Percentiles rank a stretch among this genome's conserved stretches.
These are phyloP conservation scores for Mycena rebaudengoi DNA, from an alignment of 768 basidiomycete genomes.

Conservation along the genomic window DNA sequence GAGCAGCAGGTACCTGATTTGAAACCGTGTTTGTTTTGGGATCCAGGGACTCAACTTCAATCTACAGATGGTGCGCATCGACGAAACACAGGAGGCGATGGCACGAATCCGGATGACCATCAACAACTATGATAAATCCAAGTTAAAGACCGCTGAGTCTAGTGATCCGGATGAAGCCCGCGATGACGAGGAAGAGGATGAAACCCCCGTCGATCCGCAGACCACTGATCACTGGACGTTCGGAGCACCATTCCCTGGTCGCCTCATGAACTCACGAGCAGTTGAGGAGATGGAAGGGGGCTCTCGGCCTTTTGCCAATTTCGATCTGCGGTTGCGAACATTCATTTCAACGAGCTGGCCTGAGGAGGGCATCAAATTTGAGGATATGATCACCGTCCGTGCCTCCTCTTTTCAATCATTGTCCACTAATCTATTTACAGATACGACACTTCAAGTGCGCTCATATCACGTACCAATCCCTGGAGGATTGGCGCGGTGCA, in stretches of 20 bases:
- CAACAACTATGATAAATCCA: slow-evolving; percentile 13
- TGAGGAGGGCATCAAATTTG: too few relatives aligned
- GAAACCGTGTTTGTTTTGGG: neutral
- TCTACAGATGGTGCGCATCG: slow-evolving; percentile 11
- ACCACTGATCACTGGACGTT: slow-evolving; percentile 11
- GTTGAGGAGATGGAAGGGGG: too few relatives aligned
- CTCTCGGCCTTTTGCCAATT: too few relatives aligned
- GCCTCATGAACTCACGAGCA: neutral
- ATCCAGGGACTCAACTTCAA: neutral
- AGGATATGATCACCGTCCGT: too few relatives aligned
- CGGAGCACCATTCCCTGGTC: slow-evolving; percentile 4
- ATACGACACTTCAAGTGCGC: too few relatives aligned
- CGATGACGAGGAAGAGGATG: neutral
- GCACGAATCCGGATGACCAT: slow-evolving; percentile 25
- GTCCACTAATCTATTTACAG: too few relatives aligned
- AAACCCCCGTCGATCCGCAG: slow-evolving; percentile 9
- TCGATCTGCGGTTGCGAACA: too few relatives aligned
- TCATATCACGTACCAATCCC: too few relatives aligned
- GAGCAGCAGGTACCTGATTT: slow-evolving; percentile 8
- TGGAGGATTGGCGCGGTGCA: too few relatives aligned
- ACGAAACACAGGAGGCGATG: slow-evolving; percentile 19
- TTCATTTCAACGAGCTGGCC: too few relatives aligned
- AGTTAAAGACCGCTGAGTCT: too few relatives aligned
- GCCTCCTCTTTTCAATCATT: too few relatives aligned
- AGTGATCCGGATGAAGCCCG: neutral